Conservation (phyloP, 805 yeast genomes). For the Torulaspora maleeae region DNA sequence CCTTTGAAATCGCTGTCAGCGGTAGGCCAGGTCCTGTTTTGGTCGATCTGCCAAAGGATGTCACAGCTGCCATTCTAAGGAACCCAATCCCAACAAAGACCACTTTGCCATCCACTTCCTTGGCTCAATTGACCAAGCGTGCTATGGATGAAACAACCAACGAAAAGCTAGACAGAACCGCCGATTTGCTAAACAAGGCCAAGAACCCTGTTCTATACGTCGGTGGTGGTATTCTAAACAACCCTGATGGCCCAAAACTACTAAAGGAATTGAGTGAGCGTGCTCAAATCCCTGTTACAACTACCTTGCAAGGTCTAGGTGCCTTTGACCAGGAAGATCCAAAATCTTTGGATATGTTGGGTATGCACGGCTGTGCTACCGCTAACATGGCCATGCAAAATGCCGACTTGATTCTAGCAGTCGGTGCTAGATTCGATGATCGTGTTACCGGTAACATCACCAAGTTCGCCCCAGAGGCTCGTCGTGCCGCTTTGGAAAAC, state of each 20-base stretch:
- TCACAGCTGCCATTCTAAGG: constrained; percentile 84
- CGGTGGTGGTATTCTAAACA: constrained; percentile 84
- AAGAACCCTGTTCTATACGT: constrained; percentile 85
- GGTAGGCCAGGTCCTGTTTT: constrained; percentile 99
- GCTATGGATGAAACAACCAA: constrained; percentile 70
- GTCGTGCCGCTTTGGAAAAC: constrained; percentile 76
- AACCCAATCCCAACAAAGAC: constrained; percentile 78
- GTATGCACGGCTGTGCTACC: constrained; percentile 96
- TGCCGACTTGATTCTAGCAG: constrained; percentile 88
- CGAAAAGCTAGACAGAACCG: constrained; percentile 71
- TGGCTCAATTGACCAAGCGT: constrained; percentile 62
- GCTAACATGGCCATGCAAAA: constrained; percentile 93
- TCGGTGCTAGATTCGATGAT: constrained; percentile 97
- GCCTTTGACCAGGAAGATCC: constrained; percentile 89
- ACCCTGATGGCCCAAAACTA: constrained; percentile 71
- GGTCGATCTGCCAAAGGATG: constrained; percentile 97
- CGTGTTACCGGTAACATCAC: constrained; percentile 87
- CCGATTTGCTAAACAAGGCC: constrained; percentile 71
- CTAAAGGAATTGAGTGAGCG: constrained; percentile 83
- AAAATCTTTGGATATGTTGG: constrained; percentile 91
- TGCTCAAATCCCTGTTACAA: constrained; percentile 93
- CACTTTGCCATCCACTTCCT: constrained; percentile 67
- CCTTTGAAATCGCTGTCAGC: constrained; percentile 90
- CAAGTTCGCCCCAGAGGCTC: constrained; percentile 92
- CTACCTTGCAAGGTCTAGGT: constrained; percentile 91